These are phyloP conservation scores for Rhododendron simsii DNA, from an alignment of 148 eudicot species.

Conservation along the genomic window DNA sequence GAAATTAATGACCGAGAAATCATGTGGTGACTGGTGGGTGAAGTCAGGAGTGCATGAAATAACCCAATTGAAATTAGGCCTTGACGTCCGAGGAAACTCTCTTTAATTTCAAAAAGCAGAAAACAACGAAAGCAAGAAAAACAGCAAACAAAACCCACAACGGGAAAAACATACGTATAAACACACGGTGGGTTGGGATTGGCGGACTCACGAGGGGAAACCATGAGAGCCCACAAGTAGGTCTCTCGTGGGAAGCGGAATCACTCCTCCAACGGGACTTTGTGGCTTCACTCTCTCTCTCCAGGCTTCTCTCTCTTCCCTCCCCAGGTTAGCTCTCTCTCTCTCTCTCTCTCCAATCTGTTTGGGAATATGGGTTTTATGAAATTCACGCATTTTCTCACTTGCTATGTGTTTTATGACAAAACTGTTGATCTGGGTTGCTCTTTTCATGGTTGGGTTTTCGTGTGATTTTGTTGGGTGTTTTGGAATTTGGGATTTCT, in stretches of 20 bases:
- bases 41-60: not conserved
- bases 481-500: slow-evolving; percentile 1
- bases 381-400: not conserved
- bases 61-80: not conserved
- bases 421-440: not conserved
- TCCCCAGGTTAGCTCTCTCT: slow-evolving; percentile 11
- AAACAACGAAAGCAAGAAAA: not conserved
- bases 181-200: not conserved
- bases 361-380: not conserved
- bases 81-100: not conserved
- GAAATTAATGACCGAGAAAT: not conserved
- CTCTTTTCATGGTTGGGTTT: not conserved
- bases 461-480: not conserved
- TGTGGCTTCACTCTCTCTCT: not conserved
- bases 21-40: not conserved
- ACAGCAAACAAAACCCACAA: not conserved
- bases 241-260: not conserved
- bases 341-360: not conserved
- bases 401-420: not conserved
- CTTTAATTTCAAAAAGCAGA: not conserved
- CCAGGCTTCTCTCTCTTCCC: not conserved
- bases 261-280: slow-evolving; percentile 14
- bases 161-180: not conserved
- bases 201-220: not conserved
- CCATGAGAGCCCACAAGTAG: slow-evolving; percentile 3